Percentiles rank a stretch among this genome's conserved stretches.
Evolutionary conservation across 2,329 filamentous ascomycete species (phyloP).

Genomic region (Chrysosphaeria jannelii): DNA sequence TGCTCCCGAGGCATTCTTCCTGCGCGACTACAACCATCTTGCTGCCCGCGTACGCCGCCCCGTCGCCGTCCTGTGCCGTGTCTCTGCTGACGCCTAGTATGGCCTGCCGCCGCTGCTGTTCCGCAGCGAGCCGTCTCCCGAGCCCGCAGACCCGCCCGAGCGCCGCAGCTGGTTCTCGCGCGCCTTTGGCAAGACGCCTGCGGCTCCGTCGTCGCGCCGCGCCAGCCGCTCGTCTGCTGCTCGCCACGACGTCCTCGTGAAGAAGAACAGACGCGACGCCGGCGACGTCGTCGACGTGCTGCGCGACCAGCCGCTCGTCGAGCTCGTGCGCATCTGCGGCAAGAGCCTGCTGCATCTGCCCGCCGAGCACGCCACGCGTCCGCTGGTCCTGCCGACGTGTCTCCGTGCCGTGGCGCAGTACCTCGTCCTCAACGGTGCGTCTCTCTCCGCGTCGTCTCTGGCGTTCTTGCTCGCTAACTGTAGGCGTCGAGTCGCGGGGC

Average conservation of each 20-base stretch:
- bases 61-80: background rate
- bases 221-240: too few relatives aligned
- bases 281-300: constrained; percentile 13
- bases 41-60: too few relatives aligned
- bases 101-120: constrained; percentile 14
- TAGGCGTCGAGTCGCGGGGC: constrained; percentile 17
- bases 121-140: too few relatives aligned
- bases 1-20: constrained; percentile 16
- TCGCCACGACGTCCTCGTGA: too few relatives aligned
- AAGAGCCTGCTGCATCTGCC: constrained; percentile 31
- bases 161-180: constrained; percentile 8
- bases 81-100: constrained; percentile 13
- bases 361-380: constrained; percentile 22
- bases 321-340: constrained; percentile 31
- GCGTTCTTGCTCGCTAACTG: too few relatives aligned
- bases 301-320: constrained; percentile 20
- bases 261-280: constrained; percentile 13
- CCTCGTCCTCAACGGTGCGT: constrained; percentile 24
- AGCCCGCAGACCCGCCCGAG: too few relatives aligned
- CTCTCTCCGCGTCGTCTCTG: background rate
- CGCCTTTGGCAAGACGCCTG: constrained; percentile 8
- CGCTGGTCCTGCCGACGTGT: constrained; percentile 30
- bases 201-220: constrained; percentile 4
- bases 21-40: constrained; percentile 28
- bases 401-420: constrained; percentile 35